Evolutionary conservation across 305 asterid species (phyloP), one percentile per base, ranked within the genome.

Genomic region (Ruellia speciosa): DNA sequence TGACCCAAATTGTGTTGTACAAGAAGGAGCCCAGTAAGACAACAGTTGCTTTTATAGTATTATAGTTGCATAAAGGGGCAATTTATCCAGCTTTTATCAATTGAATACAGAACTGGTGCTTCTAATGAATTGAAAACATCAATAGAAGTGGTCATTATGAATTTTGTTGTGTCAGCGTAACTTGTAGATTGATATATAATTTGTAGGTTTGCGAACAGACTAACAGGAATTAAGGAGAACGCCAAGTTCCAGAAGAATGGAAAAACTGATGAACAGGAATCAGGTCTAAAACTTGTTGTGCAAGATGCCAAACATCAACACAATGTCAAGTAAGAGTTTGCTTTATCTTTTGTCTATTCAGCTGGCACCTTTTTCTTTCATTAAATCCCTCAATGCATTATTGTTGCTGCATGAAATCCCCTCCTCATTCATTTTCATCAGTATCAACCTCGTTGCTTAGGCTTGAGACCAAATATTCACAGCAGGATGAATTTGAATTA

Each of bases 1-100:
- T 24, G 95, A 79, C 19, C 12, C 83, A 14, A 66, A 72, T 31
- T 79, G 78, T 72, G 90, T 84, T 46, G 92, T 92, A 37, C 99
- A 92, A 76, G 92, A 92, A 81, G 99, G 97, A 68, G 95, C 99
- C 57, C 97, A 92, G 99, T 90, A 82, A 81, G 96, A 45, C 45
- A 33, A 48, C 28, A 0, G 31, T 10, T 57, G 31, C 31, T 24
- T 24, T 24, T 24, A 4, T 4, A 24, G 31, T 24, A 24, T 24
- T 24, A 24, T 24, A 24, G 31, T 24, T 24, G 31, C 31, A 24
- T 24, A 24, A 24, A 24, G 31, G 4, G 16, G 47, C 15, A 24
- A 24, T 24, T 24, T 24, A 24, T 24, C n/a, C n/a, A n/a, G n/a
- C n/a, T n/a, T n/a, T n/a, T n/a, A n/a, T n/a, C n/a, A n/a, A n/a